phyloP scores from a whole-genome alignment of 192 early-diverging fungal species.

The Phycomyces nitens region DNA sequence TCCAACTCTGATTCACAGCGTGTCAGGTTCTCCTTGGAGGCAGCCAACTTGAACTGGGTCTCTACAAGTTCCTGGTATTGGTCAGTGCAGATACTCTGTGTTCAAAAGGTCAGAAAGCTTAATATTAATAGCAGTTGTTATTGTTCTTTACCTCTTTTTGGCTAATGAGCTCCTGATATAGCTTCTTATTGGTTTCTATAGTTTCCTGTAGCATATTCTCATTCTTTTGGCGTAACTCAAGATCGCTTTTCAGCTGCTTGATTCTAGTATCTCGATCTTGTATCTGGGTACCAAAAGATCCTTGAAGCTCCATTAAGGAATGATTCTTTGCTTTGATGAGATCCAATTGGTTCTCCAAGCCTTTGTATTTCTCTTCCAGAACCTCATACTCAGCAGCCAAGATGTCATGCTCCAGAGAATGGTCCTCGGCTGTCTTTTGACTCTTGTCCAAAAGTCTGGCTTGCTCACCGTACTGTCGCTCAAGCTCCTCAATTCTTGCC shows the following conservation, averaged over 20 bases:
- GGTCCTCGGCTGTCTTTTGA: neutral
- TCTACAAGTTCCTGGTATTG: neutral
- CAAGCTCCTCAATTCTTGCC: neutral
- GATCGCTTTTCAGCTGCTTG: neutral
- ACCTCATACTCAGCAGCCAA: neutral
- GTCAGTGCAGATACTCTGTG: neutral
- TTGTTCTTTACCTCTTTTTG: conserved; percentile 5
- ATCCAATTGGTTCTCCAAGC: neutral
- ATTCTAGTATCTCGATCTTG: neutral
- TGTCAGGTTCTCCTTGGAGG: neutral
- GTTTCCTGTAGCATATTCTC: neutral
- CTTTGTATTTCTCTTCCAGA: neutral
- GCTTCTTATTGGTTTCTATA: neutral
- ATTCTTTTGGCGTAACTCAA: neutral
- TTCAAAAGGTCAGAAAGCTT: too few species aligned
- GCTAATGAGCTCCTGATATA: neutral
- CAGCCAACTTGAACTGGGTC: neutral
- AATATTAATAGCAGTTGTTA: too few species aligned
- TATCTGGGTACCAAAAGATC: neutral
- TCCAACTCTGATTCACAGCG: neutral
- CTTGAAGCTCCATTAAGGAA: neutral
- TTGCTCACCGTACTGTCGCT: neutral
- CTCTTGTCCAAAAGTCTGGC: neutral
- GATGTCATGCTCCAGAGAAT: neutral
- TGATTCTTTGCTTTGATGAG: neutral